Evolutionary conservation across 148 eudicot species (phyloP), one percentile per base, ranked within the genome.

Genomic region (Chenopodium album): DNA sequence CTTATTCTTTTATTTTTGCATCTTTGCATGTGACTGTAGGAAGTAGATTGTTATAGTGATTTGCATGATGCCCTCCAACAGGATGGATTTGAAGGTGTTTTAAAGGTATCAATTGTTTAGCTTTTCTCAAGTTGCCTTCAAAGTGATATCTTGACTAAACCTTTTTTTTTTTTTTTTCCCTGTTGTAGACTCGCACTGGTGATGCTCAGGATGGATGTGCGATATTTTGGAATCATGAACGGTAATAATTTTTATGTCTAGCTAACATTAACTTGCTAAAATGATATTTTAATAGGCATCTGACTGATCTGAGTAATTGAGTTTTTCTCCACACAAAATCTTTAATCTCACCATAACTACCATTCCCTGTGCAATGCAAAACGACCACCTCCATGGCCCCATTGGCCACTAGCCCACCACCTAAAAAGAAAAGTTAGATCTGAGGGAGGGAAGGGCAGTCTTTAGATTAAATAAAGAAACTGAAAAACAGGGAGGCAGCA

Each of bases 201-300:
- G 96, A 95, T 85, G 90, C 95, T 73, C 76, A 83, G 83, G 98
- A 95, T 89, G 98, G 98, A 23, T 93, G 97, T 89, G 95, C 97
- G 31, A 90, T 92, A 80, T 95, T 95, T 87, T 95, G 98, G 98
- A 92, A 92, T 81, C 77, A 78, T 59, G 86, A 92, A 79, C 78
- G 87, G 97, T 95, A 91, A 86, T 86, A 31, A 2, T 77, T 48
- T 79, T n/a, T 48, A 46, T 59, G 52, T 70, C 22, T 76, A 13
- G 70, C 74, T 32, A 73, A 59, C 56, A 23, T 63, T 10, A 19
- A 10, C 2, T 47, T 8, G 59, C 19, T 66, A 16, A 48, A 62
- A 63, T 19, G 47, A 6, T 14, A 9, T 83, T 2, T 78, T 32
- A 10, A n/a, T 37, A 34, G 34, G 56, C 62, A 52, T 2, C 22